These are phyloP conservation scores for Taphrina sp. DNA, from an alignment of 1,139 yeast species.

Conservation along the genomic window DNA sequence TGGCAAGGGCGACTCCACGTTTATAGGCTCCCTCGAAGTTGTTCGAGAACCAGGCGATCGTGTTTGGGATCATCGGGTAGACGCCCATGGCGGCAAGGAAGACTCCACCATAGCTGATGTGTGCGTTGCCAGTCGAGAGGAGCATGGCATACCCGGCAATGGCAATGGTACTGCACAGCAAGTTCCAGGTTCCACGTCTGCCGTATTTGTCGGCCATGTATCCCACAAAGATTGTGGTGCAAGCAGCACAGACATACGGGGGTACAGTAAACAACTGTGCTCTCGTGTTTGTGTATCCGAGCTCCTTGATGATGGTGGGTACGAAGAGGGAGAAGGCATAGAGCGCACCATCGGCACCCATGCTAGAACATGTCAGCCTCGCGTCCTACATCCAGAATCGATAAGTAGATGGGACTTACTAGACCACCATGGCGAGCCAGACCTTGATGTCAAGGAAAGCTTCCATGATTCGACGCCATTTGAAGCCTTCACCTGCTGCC, in stretches of 20 bases:
- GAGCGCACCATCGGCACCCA: constrained; percentile 41
- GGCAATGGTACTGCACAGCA: constrained; percentile 18
- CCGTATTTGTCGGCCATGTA: constrained; percentile 15
- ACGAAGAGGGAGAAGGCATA: constrained; percentile 38
- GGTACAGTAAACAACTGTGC: constrained; percentile 39
- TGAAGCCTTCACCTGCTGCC: constrained; percentile 27
- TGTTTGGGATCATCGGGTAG: constrained; percentile 46
- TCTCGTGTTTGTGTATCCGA: constrained; percentile 37
- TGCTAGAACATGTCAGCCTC: no score
- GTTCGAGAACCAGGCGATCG: constrained; percentile 47
- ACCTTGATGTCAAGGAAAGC: constrained; percentile 22
- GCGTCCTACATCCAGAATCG: no score
- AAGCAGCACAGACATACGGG: constrained; percentile 37
- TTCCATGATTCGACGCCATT: constrained; percentile 8
- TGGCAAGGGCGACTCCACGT: constrained; percentile 49
- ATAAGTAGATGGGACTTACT: no score
- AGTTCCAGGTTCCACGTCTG: constrained; percentile 12
- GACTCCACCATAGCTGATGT: constrained; percentile 45
- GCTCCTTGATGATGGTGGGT: constrained; percentile 38
- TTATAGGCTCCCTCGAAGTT: constrained; percentile 47
- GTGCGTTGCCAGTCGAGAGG: constrained; percentile 4
- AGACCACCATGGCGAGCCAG: constrained; percentile 37
- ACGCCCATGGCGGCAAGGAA: constrained; percentile 46
- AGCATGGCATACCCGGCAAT: constrained; percentile 26
- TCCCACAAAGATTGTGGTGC: constrained; percentile 26